Evolutionary conservation across 768 basidiomycete genomes (phyloP).

Genomic region (Hirschioporus abietinus): DNA sequence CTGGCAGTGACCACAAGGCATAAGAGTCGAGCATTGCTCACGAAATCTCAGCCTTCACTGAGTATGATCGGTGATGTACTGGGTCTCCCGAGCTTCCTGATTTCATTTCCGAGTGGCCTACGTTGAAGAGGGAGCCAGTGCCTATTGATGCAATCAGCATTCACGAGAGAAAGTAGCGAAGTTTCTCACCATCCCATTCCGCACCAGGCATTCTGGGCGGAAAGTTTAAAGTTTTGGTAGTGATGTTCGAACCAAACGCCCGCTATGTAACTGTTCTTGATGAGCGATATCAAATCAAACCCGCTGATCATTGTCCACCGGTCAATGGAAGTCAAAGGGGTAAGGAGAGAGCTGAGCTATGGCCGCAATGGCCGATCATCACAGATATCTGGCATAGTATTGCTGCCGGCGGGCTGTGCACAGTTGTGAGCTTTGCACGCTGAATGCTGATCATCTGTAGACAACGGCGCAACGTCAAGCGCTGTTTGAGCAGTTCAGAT

Average conservation of each 20-base stretch:
- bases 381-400: background rate
- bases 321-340: background rate
- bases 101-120: background rate
- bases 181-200: no score
- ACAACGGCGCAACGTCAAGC: no score
- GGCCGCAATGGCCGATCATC: background rate
- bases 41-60: background rate
- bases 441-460: no score
- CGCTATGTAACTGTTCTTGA: background rate
- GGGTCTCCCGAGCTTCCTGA: background rate
- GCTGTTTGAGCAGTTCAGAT: no score
- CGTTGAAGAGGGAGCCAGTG: no score
- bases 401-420: no score
- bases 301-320: background rate
- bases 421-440: no score
- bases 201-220: no score
- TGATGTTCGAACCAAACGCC: no score
- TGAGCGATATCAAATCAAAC: background rate
- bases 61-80: background rate
- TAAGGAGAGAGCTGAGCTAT: background rate
- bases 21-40: background rate
- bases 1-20: no score
- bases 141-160: background rate
- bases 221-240: no score
- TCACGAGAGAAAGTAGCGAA: background rate